Evolutionary conservation across 2,329 filamentous ascomycete species (phyloP), one percentile per base, ranked within the genome.

Genomic region (Cordyceps pruinosa): DNA sequence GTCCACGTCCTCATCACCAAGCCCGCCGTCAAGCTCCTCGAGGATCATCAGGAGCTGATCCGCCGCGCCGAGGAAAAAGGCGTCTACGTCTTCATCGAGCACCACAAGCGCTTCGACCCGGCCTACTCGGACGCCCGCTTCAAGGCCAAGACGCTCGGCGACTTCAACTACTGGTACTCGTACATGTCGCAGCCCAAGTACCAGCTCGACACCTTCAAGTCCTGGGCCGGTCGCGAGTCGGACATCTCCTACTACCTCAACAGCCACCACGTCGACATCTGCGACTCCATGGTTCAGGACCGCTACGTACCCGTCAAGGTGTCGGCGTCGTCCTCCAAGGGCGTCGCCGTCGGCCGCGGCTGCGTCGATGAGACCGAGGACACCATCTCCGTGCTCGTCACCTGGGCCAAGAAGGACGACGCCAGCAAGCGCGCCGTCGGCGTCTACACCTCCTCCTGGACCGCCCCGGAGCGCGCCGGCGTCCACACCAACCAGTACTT

Each of bases 401-500:
- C 93, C 62, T 97, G 92, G 93, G 83, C 84, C 63, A 88, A 89
- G 75, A 84, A 83, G 66, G 78, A 77, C 55, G 84, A 89, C 63
- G 78, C 83, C 0, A 76, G 73, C 59, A 91, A 89, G 75, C 78
- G 84, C 57, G 93, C 89, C 12, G 94, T 91, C 1, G 92, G 85
- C 56, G 90, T 97, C 8, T 97, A 96, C 74, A 97, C 93, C 13
- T 89, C 92, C 12, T 93, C 88, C 41, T 97, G 92, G 92, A 96
- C 92, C 1, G 93, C 93, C 7, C 92, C 93, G 13, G 89, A 95
- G 70, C 89, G 87, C 66, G 92, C 92, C 0, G 92, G 93, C 50
- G 91, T 97, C n/a, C 93, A 97, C 75, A 93, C 88, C 2, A 96
- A 96, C 72, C 92, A 97, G 75, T 94, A 96, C 75, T 97, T 97